Evolutionary conservation across 176 grass and related monocot species (phyloP).

Genomic region (Oryza brachyantha): DNA sequence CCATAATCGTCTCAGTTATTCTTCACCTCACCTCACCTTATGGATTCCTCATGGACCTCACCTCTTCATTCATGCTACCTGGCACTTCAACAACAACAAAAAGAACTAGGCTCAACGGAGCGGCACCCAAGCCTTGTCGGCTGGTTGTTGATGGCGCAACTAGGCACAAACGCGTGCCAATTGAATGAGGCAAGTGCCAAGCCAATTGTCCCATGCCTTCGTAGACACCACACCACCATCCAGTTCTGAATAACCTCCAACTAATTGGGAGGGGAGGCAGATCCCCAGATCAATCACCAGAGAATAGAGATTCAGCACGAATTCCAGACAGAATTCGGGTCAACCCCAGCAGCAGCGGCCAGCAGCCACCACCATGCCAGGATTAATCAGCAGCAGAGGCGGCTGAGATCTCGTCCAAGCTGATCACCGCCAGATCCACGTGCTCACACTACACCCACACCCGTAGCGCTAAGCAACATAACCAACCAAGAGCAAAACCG

Average conservation of each 20-base stretch:
- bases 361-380: no score
- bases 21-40: neutral
- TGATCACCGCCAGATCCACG: neutral
- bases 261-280: neutral
- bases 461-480: neutral
- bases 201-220: neutral
- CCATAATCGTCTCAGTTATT: neutral
- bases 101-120: neutral
- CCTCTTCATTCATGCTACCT: neutral
- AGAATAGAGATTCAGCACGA: neutral
- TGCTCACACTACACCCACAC: neutral
- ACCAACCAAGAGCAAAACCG: no score
- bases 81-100: neutral
- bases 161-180: neutral
- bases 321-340: neutral
- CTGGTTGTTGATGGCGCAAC: neutral
- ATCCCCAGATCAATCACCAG: neutral
- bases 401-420: neutral
- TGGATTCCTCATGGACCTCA: neutral
- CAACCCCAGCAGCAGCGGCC: no score
- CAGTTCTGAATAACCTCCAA: neutral
- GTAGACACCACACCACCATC: neutral
- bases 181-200: neutral
- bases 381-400: no score
- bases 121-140: neutral